phyloP scores from a whole-genome alignment of 176 grass and related monocot species.

The Alopecurus myosuroides region DNA sequence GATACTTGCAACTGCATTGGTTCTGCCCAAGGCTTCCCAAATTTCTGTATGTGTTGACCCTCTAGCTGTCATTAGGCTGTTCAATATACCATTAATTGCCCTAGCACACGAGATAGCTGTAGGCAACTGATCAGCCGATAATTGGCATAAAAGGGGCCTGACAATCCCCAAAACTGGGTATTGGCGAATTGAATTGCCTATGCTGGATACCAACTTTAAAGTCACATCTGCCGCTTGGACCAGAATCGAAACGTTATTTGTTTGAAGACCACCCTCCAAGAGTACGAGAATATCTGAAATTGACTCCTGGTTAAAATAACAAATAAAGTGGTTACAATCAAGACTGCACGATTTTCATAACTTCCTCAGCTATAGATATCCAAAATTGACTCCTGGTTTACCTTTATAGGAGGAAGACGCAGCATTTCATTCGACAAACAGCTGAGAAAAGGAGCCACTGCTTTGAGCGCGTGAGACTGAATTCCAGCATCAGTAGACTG shows the following conservation, averaged over 20 bases:
- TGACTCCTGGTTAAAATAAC: conserved; percentile 39
- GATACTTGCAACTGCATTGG: conserved; percentile 38
- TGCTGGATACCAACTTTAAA: conserved; percentile 35
- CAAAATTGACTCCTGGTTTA: background rate
- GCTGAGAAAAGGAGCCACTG: conserved; percentile 30
- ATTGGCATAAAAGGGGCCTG: conserved; percentile 43
- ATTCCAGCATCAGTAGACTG: conserved; percentile 51
- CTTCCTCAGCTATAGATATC: background rate
- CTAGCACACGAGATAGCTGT: conserved; percentile 38
- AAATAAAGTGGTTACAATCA: background rate
- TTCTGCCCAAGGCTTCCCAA: conserved; percentile 59
- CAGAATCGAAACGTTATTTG: conserved; percentile 30
- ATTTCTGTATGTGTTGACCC: conserved; percentile 41
- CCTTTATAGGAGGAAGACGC: conserved; percentile 55
- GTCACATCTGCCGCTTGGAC: conserved; percentile 46
- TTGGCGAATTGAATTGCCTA: conserved; percentile 43
- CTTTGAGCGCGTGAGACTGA: conserved; percentile 60
- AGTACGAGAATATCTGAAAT: conserved; percentile 46
- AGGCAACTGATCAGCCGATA: conserved; percentile 35
- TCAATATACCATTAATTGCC: conserved; percentile 53
- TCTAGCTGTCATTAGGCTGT: conserved; percentile 26
- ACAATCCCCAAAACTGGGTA: conserved; percentile 54
- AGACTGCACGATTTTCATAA: background rate
- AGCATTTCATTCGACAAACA: conserved; percentile 35
- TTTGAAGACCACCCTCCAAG: conserved; percentile 46